A percentile compares a stretch with the other conserved stretches of the same genome.
These are phyloP conservation scores for Pisolithus marmoratus DNA, from an alignment of 768 basidiomycete species.

Conservation along the genomic window DNA sequence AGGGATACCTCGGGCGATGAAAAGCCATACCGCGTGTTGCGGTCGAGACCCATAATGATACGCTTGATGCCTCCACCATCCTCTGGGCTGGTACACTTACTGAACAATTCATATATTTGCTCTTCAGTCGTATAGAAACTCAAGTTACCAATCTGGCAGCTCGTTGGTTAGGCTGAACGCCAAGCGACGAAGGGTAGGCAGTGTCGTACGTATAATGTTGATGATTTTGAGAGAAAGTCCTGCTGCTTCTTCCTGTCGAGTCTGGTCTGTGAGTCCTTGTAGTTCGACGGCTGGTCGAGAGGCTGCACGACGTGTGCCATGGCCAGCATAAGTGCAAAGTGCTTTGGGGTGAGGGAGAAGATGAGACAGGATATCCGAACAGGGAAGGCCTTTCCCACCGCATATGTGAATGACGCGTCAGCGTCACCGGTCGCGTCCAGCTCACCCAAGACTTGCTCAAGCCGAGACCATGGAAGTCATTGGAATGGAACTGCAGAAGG, in stretches of 20 bases:
- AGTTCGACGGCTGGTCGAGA: constrained; percentile 93
- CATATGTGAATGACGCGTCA: constrained; percentile 20
- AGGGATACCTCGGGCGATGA: neutral
- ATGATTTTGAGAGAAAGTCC: constrained; percentile 75
- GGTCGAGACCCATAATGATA: constrained; percentile 92
- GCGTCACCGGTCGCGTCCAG: constrained; percentile 19
- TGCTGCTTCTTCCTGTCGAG: constrained; percentile 75
- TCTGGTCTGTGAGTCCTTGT: constrained; percentile 88
- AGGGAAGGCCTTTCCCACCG: constrained; percentile 27
- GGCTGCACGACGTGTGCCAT: constrained; percentile 85
- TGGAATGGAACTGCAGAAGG: constrained; percentile 77
- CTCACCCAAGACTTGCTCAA: neutral
- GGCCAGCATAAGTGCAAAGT: constrained; percentile 11
- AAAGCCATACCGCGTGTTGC: constrained; percentile 66
- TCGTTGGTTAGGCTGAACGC: constrained; percentile 4
- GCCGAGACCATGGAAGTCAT: constrained; percentile 70
- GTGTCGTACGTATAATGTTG: constrained; percentile 81
- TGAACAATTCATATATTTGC: constrained; percentile 91
- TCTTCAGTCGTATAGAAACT: constrained; percentile 95
- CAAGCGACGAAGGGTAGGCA: constrained; percentile 4
- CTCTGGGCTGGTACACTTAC: constrained; percentile 82
- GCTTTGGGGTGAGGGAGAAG: neutral
- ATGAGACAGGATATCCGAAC: constrained; percentile 2
- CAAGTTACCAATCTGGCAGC: constrained; percentile 74
- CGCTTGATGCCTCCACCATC: constrained; percentile 88